Evolutionary conservation across 257 asterid genomes (phyloP), one percentile per base, ranked within the genome.

Genomic region (Solanum ossicruentum): DNA sequence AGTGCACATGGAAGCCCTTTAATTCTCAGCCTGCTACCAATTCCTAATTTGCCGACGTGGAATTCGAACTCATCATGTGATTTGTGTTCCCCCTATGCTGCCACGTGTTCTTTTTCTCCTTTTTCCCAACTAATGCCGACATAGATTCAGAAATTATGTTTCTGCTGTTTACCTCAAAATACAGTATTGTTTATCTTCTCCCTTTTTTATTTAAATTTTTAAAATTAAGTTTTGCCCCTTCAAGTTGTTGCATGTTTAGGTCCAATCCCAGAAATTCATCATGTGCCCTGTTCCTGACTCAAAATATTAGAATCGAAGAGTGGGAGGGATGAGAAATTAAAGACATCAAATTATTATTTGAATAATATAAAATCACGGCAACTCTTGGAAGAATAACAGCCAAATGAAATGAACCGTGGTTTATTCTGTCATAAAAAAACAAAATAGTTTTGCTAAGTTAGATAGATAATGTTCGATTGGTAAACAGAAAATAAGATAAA

Each of bases 301-400:
- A 23, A 9, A 13, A 8, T 75, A 75, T 75, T 45, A 73, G 43
- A 73, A 21, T 75, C 58, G 12, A 7, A n/a, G 36, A n/a, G 17
- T 70, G 54, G 36, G 73, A 67, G 23, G 77, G 10, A 21, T n/a
- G 56, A 71, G 56, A 20, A n/a, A 45, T 43, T 72, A n/a, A n/a
- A 72, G 80, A 72, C 8, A 75, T 23, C 23, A 49, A 21, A n/a
- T 73, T 21, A 67, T 67, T 15, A 17, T 7, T n/a, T 8, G 17
- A 83, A 75, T 51, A 70, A 60, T 71, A 84, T 56, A 55, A 56
- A 58, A 69, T 52, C 20, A 28, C 26, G 4, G 10, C 57, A 86
- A 84, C 88, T 84, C 85, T 85, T 88, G 92, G 87, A 90, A 71
- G 89, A 87, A 87, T 63, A 82, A 85, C 87, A 84, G 21, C 88